Percentiles rank a stretch among this genome's conserved stretches.
Conservation (phyloP, 371 early-diverging fungal genomes). For the Parasitella parasitica region DNA sequence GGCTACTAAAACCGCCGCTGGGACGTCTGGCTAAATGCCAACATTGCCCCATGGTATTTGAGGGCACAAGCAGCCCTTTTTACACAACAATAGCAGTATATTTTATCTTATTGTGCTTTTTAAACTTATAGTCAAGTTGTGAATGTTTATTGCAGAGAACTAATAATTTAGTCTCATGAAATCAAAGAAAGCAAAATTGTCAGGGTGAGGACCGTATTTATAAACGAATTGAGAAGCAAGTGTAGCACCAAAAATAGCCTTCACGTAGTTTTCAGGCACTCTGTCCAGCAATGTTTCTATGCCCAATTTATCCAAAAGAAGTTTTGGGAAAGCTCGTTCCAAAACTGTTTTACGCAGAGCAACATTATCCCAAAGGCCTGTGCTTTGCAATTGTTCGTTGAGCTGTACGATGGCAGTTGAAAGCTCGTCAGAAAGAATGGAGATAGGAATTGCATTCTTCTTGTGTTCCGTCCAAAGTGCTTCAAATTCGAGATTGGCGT, state of each 20-base stretch:
- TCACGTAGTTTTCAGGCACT: slow-evolving; percentile 92
- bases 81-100: neutral
- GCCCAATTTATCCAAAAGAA: slow-evolving; percentile 86
- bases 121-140: neutral
- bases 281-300: slow-evolving; percentile 86
- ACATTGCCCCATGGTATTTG: too few species aligned
- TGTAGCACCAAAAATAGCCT: slow-evolving; percentile 95
- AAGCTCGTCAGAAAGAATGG: slow-evolving; percentile 91
- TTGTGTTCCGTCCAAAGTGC: slow-evolving; percentile 89
- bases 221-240: slow-evolving; percentile 95
- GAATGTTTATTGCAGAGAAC: neutral
- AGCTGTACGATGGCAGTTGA: slow-evolving; percentile 91
- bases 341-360: slow-evolving; percentile 81
- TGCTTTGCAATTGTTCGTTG: slow-evolving; percentile 88
- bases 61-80: too few species aligned
- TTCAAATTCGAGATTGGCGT: slow-evolving; percentile 94
- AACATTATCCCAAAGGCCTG: slow-evolving; percentile 92
- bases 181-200: slow-evolving; percentile 98
- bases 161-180: slow-evolving; percentile 70
- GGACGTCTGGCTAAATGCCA: too few species aligned
- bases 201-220: slow-evolving; percentile 91
- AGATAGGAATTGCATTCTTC: slow-evolving; percentile 74
- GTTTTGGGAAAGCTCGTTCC: slow-evolving; percentile 88
- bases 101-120: neutral
- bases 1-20: too few species aligned